Evolutionary conservation across 495 filamentous ascomycete species (phyloP).

Genomic region (Penicillium canescens): DNA sequence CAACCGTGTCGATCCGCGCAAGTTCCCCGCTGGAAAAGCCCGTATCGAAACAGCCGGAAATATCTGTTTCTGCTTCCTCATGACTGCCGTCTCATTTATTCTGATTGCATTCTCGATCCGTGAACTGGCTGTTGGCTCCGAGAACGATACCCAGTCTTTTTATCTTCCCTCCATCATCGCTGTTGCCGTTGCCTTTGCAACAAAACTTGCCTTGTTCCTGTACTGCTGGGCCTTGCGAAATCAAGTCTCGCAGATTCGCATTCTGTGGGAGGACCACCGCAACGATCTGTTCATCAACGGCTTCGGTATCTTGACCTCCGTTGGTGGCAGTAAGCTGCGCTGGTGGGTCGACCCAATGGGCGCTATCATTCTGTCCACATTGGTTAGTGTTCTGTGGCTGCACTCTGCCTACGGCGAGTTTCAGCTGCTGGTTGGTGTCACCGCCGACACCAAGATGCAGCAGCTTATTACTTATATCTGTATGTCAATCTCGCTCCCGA

Average conservation of each 20-base stretch:
- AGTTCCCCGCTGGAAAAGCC: conserved; percentile 92
- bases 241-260: conserved; percentile 86
- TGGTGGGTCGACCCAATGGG: conserved; percentile 98
- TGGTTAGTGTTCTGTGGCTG: conserved; percentile 80
- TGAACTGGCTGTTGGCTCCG: conserved; percentile 56
- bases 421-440: conserved; percentile 84
- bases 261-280: conserved; percentile 90
- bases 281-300: conserved; percentile 90
- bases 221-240: conserved; percentile 93
- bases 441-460: conserved; percentile 80
- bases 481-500: conserved; percentile 28
- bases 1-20: conserved; percentile 80
- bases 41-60: conserved; percentile 96
- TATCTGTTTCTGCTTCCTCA: conserved; percentile 96
- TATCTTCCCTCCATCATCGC: conserved; percentile 85
- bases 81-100: conserved; percentile 88
- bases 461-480: conserved; percentile 97
- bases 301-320: conserved; percentile 85
- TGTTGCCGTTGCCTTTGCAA: conserved; percentile 79
- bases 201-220: conserved; percentile 80
- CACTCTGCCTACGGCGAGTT: conserved; percentile 87
- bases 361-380: conserved; percentile 75
- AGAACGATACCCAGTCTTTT: conserved; percentile 57
- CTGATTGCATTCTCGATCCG: conserved; percentile 82
- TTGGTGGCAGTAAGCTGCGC: conserved; percentile 79